These are phyloP conservation scores for Solanum sejunctum DNA, from an alignment of 257 asterid species.

Conservation along the genomic window DNA sequence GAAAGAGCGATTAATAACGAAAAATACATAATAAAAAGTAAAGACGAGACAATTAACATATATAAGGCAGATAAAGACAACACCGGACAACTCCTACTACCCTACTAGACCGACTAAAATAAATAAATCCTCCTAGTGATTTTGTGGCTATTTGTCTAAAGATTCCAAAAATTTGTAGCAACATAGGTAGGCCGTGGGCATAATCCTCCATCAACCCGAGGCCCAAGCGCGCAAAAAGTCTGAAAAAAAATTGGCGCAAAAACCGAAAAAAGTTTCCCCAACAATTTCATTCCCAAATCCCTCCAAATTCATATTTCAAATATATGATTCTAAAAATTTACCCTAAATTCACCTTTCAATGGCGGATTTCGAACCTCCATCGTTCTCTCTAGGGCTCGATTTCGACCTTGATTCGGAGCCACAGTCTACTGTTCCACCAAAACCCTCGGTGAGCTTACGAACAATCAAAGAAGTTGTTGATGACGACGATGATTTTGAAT, in stretches of 20 bases:
- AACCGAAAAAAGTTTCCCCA: neutral
- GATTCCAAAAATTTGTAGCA: neutral
- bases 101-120: neutral
- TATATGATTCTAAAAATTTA: neutral
- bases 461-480: conserved; percentile 13
- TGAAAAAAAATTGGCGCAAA: neutral
- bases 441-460: conserved; percentile 7
- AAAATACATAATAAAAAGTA: too few species aligned
- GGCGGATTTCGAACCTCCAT: conserved; percentile 61
- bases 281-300: neutral
- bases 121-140: neutral
- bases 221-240: neutral
- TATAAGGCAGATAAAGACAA: too few species aligned
- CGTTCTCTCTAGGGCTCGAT: conserved; percentile 77
- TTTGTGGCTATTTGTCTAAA: neutral
- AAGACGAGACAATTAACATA: too few species aligned
- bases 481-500: conserved; percentile 38
- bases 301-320: neutral
- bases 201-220: neutral
- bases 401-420: conserved; percentile 48
- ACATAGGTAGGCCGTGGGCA: neutral
- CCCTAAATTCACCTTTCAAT: conserved; percentile 3
- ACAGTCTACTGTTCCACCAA: conserved; percentile 6
- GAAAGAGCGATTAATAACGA: too few species aligned
- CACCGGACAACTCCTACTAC: too few species aligned